Evolutionary conservation across 2,329 filamentous ascomycete genomes (phyloP).

Genomic region (Apiospora saccharicola): DNA sequence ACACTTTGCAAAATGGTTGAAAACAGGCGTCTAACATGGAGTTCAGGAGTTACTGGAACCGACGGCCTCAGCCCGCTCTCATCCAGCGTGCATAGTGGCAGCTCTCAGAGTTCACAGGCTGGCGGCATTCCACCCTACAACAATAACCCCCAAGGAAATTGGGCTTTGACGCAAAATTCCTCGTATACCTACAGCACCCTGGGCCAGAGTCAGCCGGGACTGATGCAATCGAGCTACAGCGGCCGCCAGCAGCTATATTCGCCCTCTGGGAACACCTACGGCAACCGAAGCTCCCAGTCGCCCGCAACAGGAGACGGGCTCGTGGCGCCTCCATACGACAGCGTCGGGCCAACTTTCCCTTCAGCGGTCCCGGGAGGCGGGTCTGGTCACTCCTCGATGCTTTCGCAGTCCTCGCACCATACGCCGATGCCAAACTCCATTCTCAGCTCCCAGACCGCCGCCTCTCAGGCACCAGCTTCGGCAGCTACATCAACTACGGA

Average conservation of each 20-base stretch:
- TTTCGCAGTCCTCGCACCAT: constrained; percentile 43
- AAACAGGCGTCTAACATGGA: constrained; percentile 46
- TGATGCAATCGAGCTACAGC: constrained; percentile 52
- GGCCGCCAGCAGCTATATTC: constrained; percentile 41
- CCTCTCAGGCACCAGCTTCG: constrained; percentile 56
- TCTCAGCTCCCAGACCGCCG: constrained; percentile 55
- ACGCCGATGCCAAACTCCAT: constrained; percentile 46
- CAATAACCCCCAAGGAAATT: constrained; percentile 61
- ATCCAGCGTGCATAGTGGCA: constrained; percentile 67
- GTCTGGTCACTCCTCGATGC: constrained; percentile 40
- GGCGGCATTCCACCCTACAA: constrained; percentile 61
- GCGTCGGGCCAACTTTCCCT: constrained; percentile 71
- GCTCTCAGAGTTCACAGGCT: constrained; percentile 64
- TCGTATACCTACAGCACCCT: constrained; percentile 65
- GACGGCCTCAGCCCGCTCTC: constrained; percentile 70
- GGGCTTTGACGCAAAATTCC: constrained; percentile 61
- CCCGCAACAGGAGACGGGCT: constrained; percentile 68
- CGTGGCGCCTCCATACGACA: constrained; percentile 72
- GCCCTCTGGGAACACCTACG: constrained; percentile 48
- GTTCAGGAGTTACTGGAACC: constrained; percentile 54
- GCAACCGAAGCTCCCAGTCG: constrained; percentile 62
- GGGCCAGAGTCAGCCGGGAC: constrained; percentile 56
- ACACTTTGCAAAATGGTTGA: constrained; percentile 15
- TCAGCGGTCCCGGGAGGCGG: constrained; percentile 63
- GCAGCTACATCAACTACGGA: constrained; percentile 67